Conservation (phyloP, 176 grass and related monocot species). For the Bromus sterilis region DNA sequence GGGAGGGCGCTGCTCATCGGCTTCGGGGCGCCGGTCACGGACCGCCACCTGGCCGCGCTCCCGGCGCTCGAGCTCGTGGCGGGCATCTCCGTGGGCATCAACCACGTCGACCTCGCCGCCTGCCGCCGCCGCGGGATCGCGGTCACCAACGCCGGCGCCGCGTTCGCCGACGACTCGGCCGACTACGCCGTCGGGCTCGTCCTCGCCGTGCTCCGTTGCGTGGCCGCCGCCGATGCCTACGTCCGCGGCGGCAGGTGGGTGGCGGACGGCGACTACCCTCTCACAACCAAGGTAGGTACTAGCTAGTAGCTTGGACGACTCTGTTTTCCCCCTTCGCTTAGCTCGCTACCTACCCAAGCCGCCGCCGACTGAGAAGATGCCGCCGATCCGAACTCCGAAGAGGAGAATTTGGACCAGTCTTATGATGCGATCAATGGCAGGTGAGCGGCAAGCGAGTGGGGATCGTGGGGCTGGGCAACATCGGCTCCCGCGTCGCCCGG, state of each 20-base stretch:
- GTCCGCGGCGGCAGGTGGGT: conserved; percentile 31
- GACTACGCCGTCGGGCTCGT: conserved; percentile 44
- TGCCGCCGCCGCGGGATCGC: conserved; percentile 27
- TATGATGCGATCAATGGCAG: too few relatives aligned
- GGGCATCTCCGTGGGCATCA: conserved; percentile 28
- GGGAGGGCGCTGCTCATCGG: not conserved
- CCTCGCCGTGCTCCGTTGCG: conserved; percentile 24
- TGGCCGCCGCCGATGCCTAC: conserved; percentile 30
- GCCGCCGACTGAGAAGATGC: not conserved
- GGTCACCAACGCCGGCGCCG: conserved; percentile 41
- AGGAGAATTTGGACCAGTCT: too few relatives aligned
- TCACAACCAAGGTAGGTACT: conserved; percentile 25
- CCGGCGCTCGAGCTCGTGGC: conserved; percentile 39
- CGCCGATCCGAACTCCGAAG: too few relatives aligned
- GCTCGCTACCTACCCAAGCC: not conserved
- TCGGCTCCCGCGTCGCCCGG: conserved; percentile 25
- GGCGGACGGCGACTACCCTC: conserved; percentile 10
- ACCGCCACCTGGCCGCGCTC: conserved; percentile 10
- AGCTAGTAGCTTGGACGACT: too few relatives aligned
- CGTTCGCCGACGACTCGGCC: conserved; percentile 25
- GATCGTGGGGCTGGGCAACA: conserved; percentile 32
- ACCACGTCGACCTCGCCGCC: conserved; percentile 42
- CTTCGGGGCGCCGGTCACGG: not conserved
- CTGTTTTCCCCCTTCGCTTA: too few relatives aligned
- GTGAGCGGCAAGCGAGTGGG: conserved; percentile 29